Percentiles rank a stretch among this genome's conserved stretches.
Evolutionary conservation across 2,329 filamentous ascomycete genomes (phyloP).

Genomic region (Sporothrix mexicana): DNA sequence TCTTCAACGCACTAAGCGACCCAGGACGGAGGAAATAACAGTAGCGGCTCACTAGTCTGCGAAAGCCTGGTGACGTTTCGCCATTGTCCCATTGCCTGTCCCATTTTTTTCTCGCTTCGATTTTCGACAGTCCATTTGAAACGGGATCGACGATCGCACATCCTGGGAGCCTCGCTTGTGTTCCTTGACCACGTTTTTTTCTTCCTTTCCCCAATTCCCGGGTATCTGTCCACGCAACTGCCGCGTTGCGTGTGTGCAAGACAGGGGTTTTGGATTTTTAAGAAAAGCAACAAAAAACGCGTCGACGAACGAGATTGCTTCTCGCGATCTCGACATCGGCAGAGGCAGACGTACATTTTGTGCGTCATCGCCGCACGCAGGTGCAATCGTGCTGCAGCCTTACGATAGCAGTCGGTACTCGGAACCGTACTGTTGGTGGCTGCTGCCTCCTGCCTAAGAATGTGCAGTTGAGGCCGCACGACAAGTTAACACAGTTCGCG

Average conservation of each 20-base stretch:
- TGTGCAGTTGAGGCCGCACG: not conserved
- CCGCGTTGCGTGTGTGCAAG: not conserved
- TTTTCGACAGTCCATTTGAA: not conserved
- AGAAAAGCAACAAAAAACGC: not conserved
- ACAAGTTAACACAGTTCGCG: not conserved
- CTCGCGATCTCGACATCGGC: not conserved
- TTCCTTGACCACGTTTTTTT: not conserved
- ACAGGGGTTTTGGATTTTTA: not conserved
- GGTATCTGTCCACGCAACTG: not conserved
- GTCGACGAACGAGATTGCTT: not conserved
- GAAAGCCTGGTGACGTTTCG: constrained; percentile 4
- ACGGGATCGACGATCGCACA: constrained; percentile 1
- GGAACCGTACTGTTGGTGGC: not conserved
- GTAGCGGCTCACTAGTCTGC: constrained; percentile 10
- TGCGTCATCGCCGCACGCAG: not conserved
- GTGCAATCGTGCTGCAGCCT: constrained; percentile 5
- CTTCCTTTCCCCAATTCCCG: constrained; percentile 8
- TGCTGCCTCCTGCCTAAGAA: not conserved
- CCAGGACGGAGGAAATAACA: not conserved
- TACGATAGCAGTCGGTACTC: too few relatives aligned
- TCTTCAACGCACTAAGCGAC: constrained; percentile 18
- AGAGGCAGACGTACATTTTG: not conserved
- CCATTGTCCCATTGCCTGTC: constrained; percentile 18
- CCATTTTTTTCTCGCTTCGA: constrained; percentile 8
- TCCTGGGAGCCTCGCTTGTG: not conserved